Evolutionary conservation across 176 grass and related monocot genomes (phyloP).

Genomic region (Tuctoria greenei): DNA sequence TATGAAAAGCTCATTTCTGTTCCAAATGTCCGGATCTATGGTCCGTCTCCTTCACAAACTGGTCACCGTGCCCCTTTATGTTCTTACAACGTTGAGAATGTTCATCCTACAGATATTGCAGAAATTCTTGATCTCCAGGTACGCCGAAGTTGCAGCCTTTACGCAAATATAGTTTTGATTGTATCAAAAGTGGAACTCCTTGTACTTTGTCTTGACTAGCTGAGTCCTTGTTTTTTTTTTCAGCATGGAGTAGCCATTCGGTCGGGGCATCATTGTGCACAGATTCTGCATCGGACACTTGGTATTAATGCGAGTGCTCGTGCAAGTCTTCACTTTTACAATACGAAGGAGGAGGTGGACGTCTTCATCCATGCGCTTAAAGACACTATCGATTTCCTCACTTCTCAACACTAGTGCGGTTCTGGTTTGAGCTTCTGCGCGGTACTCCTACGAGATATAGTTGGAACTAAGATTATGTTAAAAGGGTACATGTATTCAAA

Average conservation of each 20-base stretch:
- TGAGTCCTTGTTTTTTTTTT: slow-evolving; percentile 44
- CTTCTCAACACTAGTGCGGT: slow-evolving; percentile 32
- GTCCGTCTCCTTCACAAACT: slow-evolving; percentile 61
- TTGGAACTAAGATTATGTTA: background rate
- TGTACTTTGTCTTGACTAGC: slow-evolving; percentile 29
- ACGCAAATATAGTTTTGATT: slow-evolving; percentile 19
- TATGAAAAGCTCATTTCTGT: slow-evolving; percentile 56
- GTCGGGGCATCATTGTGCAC: slow-evolving; percentile 93
- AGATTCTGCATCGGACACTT: slow-evolving; percentile 70
- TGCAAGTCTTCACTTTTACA: slow-evolving; percentile 93
- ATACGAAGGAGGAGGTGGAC: slow-evolving; percentile 88
- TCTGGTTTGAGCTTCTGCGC: background rate
- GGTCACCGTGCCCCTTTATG: slow-evolving; percentile 60
- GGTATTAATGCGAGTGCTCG: slow-evolving; percentile 78
- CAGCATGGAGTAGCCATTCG: slow-evolving; percentile 84
- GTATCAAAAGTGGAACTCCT: background rate
- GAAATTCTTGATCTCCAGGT: slow-evolving; percentile 85
- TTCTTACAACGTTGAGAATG: slow-evolving; percentile 84
- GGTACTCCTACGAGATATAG: too few species aligned
- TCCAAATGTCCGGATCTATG: slow-evolving; percentile 73
- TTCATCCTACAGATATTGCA: slow-evolving; percentile 96
- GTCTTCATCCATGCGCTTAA: slow-evolving; percentile 65
- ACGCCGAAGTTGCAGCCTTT: slow-evolving; percentile 28
- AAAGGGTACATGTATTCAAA: slow-evolving; percentile 7
- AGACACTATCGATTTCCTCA: slow-evolving; percentile 67